Evolutionary conservation across 352 stramenopile species (phyloP), one percentile per base, ranked within the genome.

Genomic region (Phytophthora pistaciae): DNA sequence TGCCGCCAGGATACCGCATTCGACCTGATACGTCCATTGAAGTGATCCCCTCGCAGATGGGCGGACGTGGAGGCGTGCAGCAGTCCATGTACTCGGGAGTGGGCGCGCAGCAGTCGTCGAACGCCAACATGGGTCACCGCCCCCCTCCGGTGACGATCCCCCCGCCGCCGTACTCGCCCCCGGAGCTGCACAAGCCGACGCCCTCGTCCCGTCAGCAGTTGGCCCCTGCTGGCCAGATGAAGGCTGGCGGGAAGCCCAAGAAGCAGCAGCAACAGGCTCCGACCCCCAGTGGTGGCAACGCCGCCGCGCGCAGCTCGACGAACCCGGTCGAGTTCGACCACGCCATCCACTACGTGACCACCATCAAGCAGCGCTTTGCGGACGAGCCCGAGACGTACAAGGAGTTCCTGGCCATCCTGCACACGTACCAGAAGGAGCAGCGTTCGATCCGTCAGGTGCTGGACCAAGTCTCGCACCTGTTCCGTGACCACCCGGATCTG

Each of bases 351-450:
- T 99, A 99, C 70, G 98, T 99, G 68, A 98, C 91, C 10, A 99
- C 95, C 9, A 99, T 99, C 82, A 99, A 99, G 81, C 98, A 99
- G 76, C 91, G 98, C 33, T 99, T 99, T 76, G 91, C 95, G 0
- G 91, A 98, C 68, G 95, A 99, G 67, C 97, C 97, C 0, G 96
- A 99, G 74, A 99, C 97, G 14, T 99, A 99, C 85, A 99, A 99
- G 73, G 84, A 98, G 64, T 99, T 99, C 79, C 80, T 99, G 23
- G 97, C 99, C 64, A 99, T 99, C 73, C 75, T 99, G 56, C 98
- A 99, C 83, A 99, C 97, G 18, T 99, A 99, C 79, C 98, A 99
- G 82, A 99, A 99, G 73, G 97, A 99, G 80, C 97, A 99, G 76
- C 91, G 97, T 13, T 98, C 94, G 9, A 99, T 99, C 65, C 98